phyloP scores from a whole-genome alignment of 78 protist species.

The slime mould (Dictyostelium discoideum) region DNA sequence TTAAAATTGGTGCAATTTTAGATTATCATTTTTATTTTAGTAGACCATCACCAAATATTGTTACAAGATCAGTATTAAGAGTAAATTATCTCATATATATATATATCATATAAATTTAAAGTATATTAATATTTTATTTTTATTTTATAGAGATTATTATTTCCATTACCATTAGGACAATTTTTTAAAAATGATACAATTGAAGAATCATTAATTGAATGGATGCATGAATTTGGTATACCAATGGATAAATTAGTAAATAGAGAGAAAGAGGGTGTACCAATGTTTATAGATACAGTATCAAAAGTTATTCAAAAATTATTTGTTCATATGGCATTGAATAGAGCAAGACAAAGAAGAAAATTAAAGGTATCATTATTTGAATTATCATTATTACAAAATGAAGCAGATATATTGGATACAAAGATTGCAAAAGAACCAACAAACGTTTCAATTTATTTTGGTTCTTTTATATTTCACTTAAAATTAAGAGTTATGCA shows the following conservation, averaged over 20 bases:
- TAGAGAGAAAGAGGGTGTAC: not conserved
- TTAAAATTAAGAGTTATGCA: constrained; percentile 34
- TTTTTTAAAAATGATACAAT: constrained; percentile 27
- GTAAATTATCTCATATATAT: not conserved
- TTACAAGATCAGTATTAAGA: constrained; percentile 43
- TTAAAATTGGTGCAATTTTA: not conserved
- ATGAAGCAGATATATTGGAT: constrained; percentile 66
- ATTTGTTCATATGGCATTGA: constrained; percentile 16
- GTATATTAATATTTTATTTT: not conserved
- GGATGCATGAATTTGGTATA: constrained; percentile 68
- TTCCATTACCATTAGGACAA: constrained; percentile 24
- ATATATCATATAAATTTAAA: too few relatives aligned
- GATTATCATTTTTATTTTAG: constrained; percentile 59
- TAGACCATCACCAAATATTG: constrained; percentile 44
- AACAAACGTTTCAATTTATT: not conserved
- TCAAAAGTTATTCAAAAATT: constrained; percentile 21
- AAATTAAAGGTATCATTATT: constrained; percentile 3
- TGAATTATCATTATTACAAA: constrained; percentile 43
- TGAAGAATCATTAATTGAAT: constrained; percentile 17
- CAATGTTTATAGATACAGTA: constrained; percentile 14
- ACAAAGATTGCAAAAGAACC: constrained; percentile 27
- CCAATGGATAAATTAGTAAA: not conserved
- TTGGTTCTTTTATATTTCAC: constrained; percentile 51
- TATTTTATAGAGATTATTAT: constrained; percentile 26
- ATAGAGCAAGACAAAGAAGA: constrained; percentile 71